Evolutionary conservation across 2,329 filamentous ascomycete genomes (phyloP), one percentile per base, ranked within the genome.

Genomic region (Penicillium sclerotiorum): DNA sequence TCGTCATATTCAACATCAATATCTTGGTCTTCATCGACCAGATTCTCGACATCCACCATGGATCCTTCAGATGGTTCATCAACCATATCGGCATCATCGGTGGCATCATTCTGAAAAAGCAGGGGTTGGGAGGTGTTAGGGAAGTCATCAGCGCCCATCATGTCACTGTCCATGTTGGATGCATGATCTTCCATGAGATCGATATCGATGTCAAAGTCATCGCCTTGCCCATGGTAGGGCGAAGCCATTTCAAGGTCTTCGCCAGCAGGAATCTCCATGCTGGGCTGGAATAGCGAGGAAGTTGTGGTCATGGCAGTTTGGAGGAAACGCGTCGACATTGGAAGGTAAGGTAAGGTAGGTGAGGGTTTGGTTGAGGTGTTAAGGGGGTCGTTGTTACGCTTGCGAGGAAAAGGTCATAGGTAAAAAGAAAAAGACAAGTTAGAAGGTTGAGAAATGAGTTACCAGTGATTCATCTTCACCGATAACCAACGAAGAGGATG

Each of bases 131-230:
- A 59, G 50, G 56, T 64, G 53, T 59, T 69, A 51, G 60, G 60
- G 50, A 54, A 71, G 18, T 76, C 64, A 57, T 76, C 67, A 38
- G 67, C 64, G 33, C 73, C 71, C 50, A 71, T 72, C 63, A 73
- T 69, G 37, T 69, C 67, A 47, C 73, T 71, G 57, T 86, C 84
- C 58, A 82, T 77, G 41, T 82, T 73, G 45, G 83, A 81, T 50
- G 77, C 74, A 56, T 84, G 79, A 57, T 84, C 80, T 51, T 85
- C 66, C 60, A 73, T 70, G 52, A 78, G 64, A 57, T 84, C 82
- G 52, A 86, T 74, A 57, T 86, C 83, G 52, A 86, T 82, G 73
- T 60, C 80, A 73, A 61, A 85, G 73, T 75, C 76, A 58, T 81
- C 79, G 42, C 73, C 73, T 46, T 71, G 67, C 4, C 67, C 68